A percentile compares a stretch with the other conserved stretches of the same genome.
phyloP scores from a whole-genome alignment of 2,329 filamentous ascomycete genomes.

The Tolypocladium inflatum region DNA sequence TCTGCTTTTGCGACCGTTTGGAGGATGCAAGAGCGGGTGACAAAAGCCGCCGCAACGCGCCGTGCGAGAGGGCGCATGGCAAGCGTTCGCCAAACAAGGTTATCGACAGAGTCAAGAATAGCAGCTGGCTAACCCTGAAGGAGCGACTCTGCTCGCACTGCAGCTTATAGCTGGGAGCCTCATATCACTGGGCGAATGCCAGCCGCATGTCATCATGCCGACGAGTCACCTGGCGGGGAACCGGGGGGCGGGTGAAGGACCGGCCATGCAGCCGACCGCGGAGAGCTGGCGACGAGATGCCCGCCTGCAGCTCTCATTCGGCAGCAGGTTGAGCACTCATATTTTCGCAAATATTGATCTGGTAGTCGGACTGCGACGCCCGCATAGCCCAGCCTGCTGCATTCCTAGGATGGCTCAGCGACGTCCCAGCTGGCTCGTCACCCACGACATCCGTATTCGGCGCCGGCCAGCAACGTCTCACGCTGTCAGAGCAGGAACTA shows the following conservation, averaged over 20 bases:
- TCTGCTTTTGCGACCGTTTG: not conserved
- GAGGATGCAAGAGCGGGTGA: not conserved
- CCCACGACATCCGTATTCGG: not conserved
- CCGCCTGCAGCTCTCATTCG: not conserved
- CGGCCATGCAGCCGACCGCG: not conserved
- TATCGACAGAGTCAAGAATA: constrained; percentile 7
- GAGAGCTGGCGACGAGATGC: not conserved
- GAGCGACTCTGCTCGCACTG: not conserved
- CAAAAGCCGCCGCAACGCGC: not conserved
- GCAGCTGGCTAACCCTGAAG: constrained; percentile 8
- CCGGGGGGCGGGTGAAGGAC: not conserved
- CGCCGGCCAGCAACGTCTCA: not conserved
- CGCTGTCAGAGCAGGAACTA: not conserved
- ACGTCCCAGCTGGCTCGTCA: not conserved
- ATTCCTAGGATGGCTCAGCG: not conserved
- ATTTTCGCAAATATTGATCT: not conserved
- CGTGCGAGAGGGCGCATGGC: not conserved
- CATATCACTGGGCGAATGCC: not conserved
- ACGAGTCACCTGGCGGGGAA: not conserved
- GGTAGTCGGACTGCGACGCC: not conserved
- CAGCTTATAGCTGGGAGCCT: not conserved
- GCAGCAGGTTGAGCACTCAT: not conserved
- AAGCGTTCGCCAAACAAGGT: not conserved
- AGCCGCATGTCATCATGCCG: not conserved
- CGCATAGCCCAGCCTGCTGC: not conserved